Conservation (phyloP, 345 rosid genomes). For the Trapa incisa region DNA sequence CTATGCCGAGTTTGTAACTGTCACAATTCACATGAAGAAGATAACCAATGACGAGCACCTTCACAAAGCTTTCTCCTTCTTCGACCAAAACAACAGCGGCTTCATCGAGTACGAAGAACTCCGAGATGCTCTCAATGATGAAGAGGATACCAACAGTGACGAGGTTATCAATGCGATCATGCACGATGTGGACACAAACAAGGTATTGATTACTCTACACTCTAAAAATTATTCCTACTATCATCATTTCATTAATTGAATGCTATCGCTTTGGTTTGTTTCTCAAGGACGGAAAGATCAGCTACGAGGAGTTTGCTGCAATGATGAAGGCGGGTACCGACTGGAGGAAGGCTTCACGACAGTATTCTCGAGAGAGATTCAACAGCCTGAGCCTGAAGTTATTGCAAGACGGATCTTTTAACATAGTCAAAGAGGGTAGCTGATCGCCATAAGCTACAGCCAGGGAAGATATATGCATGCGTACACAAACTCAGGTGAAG, state of each 20-base stretch:
- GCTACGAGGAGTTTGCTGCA: constrained; percentile 30
- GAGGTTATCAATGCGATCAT: constrained; percentile 71
- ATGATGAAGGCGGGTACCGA: constrained; percentile 51
- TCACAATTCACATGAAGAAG: constrained; percentile 73
- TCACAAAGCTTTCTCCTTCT: constrained; percentile 79
- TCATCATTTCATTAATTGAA: not conserved
- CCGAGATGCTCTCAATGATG: constrained; percentile 57
- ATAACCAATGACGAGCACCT: constrained; percentile 89
- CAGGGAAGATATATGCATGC: not conserved
- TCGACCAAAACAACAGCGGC: constrained; percentile 68
- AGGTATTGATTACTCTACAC: constrained; percentile 27
- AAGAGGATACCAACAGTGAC: constrained; percentile 46
- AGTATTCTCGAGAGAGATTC: constrained; percentile 36
- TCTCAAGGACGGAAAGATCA: constrained; percentile 31
- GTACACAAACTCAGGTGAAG: no score
- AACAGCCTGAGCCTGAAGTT: constrained; percentile 31
- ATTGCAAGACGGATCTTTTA: constrained; percentile 30
- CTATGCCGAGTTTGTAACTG: constrained; percentile 78
- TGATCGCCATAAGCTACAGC: not conserved
- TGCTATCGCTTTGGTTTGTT: not conserved
- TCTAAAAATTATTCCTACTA: not conserved
- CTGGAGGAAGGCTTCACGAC: constrained; percentile 39
- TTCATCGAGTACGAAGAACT: constrained; percentile 90
- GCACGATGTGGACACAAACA: constrained; percentile 95
- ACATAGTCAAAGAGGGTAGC: constrained; percentile 2